Conservation (phyloP, 306 rosid genomes). For the Glycine tomentella region DNA sequence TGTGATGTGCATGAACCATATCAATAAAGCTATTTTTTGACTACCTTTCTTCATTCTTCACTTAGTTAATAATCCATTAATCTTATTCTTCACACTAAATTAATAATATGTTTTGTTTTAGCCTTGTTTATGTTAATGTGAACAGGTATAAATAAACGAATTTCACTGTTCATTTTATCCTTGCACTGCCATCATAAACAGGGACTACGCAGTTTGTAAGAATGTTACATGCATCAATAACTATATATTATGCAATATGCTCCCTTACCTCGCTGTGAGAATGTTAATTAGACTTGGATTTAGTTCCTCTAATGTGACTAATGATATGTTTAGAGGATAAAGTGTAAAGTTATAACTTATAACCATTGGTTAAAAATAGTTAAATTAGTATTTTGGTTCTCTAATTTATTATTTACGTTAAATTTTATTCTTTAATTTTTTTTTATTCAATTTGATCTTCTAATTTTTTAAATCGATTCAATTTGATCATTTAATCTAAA, state of each 20-base stretch:
- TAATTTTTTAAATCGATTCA: no score
- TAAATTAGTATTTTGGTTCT: no score
- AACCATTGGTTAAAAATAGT: background rate
- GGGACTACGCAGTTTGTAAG: background rate
- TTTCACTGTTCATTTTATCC: conserved; percentile 19
- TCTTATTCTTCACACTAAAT: conserved; percentile 33
- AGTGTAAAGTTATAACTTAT: background rate
- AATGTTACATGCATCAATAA: background rate
- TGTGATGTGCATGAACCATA: conserved; percentile 54
- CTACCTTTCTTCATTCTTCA: conserved; percentile 44
- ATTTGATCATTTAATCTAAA: no score
- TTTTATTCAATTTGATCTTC: no score
- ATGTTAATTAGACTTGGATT: conserved; percentile 32
- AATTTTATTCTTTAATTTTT: no score
- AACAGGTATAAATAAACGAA: conserved; percentile 3
- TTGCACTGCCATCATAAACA: background rate
- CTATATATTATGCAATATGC: conserved; percentile 3
- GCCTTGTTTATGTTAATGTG: conserved; percentile 6
- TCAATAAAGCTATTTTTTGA: conserved; percentile 52
- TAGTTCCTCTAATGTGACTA: background rate
- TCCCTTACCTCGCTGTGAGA: conserved; percentile 26
- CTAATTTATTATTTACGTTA: no score
- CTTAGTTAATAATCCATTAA: conserved; percentile 40
- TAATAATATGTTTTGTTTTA: conserved; percentile 27
- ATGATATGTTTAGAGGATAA: background rate